Evolutionary conservation across 331 rosid genomes (phyloP), one percentile per base, ranked within the genome.

Genomic region (Saraca asoca): DNA sequence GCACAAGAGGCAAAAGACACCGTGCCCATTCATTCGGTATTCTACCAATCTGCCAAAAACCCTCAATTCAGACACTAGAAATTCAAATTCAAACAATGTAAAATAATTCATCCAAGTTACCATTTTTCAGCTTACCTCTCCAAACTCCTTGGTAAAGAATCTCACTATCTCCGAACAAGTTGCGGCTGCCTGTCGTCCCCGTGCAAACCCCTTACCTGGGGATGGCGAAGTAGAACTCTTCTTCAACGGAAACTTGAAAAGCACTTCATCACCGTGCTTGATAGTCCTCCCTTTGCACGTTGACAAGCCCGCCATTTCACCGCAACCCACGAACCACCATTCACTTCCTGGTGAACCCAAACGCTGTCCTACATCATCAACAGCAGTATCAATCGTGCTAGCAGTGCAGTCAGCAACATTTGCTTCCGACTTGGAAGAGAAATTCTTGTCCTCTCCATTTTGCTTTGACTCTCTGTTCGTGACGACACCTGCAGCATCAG

Each of bases 21-120:
- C 96, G 82, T 58, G 90, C 96, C 98, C 98, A 93, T 77, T 89
- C 98, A 10, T 89, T 92, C 0, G 98, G 98, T 80, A 93, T 93
- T 72, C 98, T 72, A 70, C 98, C 98, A 72, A 89, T 84, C 98
- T 93, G 80, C 68, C 76, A 77, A 56, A 74, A 20, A 11, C 6
- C 70, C 62, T 41, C 43, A 51, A 50, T 69, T 15, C 17, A 52
- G 54, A 68, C 71, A 62, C 29, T 14, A 37, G 41, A 77, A 17
- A 63, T 3, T 9, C 57, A 12, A 12, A 53, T 50, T 17, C 43
- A 31, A 12, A 44, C 38, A 20, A 24, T 20, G 14, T 2, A 8
- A 5, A 69, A 49, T 16, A 54, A 62, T 34, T 5, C 0, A 20
- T 31, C 56, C 48, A 9, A 13, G 45, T 45, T 45, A 59, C 18